Evolutionary conservation across 1,284 basidiomycete species (phyloP), one percentile per base, ranked within the genome.

Genomic region (Omphalotus olearius): DNA sequence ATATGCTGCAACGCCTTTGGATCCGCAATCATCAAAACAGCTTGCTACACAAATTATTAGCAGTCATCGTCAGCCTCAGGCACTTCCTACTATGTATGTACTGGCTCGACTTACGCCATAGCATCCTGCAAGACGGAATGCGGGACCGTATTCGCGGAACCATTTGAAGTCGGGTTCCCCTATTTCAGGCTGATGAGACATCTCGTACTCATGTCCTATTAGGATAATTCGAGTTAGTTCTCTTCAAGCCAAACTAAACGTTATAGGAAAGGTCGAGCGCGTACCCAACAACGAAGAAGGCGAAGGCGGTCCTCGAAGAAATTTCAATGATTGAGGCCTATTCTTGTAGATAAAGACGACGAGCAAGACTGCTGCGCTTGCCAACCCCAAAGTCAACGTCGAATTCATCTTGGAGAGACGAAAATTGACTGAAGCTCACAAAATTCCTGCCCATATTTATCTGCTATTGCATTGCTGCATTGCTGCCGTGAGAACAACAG

Each of bases 161-260:
- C 59, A 66, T 33, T 59, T 38, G 45, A 60, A 60, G 6, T 64
- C 62, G 1, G 59, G 49, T n/a, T 66, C 60, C 1, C 67, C 67
- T 2, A 67, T 64, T 50, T 68, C 61, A 9, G 59, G 38, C 52
- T 69, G 64, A 14, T 59, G 50, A 10, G 45, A 47, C 3, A 65
- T 9, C 2, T 56, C 52, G 41, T 45, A 17, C 50, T 50, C 35
- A 4, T 66, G 60, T 3, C 65, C 65, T 66, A 38, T 11, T n/a
- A 6, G 16, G 2, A 33, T 10, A n/a, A n/a, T n/a, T 20, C 6
- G 20, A 33, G 26, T 36, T n/a, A 28, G 33, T 45, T 16, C 17
- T 5, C 18, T 25, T 41, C 1, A 28, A 11, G 18, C 5, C 11
- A 5, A 35, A 3, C 14, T 10, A n/a, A 38, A 20, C 17, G n/a